Evolutionary conservation across 192 early-diverging fungal species (phyloP), one percentile per base, ranked within the genome.

Genomic region (Pilaira anomala): DNA sequence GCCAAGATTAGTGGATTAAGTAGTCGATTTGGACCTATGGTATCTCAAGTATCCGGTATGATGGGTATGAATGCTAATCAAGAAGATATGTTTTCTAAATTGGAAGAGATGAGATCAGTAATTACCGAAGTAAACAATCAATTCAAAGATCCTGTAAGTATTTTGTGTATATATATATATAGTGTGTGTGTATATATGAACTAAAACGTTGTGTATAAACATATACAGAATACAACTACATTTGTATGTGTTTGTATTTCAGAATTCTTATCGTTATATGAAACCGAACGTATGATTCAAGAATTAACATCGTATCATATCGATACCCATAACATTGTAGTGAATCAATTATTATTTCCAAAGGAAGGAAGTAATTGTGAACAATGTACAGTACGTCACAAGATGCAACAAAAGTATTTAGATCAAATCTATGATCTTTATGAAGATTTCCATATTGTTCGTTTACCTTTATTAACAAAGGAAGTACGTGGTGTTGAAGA

Each of bases 201-300:
- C 5, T 51, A 16, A 12, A 3, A 29, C 14, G 25, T 54, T 24
- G 18, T 25, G 9, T 50, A 28, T 0, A 9, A 7, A 3, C 22
- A 65, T 29, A 13, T 60, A 9, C 52, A 88, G 85, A 93, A 98
- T 63, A 96, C 91, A 78, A 99, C 97, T 0, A 99, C 97, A 0
- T 99, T 99, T 79, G 87, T 99, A 53, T 99, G 97, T 78, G 96
- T 99, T 39, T 98, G 96, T 74, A 99, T 99, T 65, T 90, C 93
- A 33, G 97, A 99, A 75, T 99, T 99, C 82, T 84, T 99, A 74
- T 99, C 97, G 21, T 82, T 99, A 33, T 99, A 99, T 80, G 97
- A 99, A 71, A 99, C 97, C 0, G 97, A 99, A 77, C 87, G 97
- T 55, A 93, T 99, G 91, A 96, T 99, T 71, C 97, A 99, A 78